A percentile compares a stretch with the other conserved stretches of the same genome.
Evolutionary conservation across 2,329 filamentous ascomycete species (phyloP).

Genomic region (Passalora sequoiae): DNA sequence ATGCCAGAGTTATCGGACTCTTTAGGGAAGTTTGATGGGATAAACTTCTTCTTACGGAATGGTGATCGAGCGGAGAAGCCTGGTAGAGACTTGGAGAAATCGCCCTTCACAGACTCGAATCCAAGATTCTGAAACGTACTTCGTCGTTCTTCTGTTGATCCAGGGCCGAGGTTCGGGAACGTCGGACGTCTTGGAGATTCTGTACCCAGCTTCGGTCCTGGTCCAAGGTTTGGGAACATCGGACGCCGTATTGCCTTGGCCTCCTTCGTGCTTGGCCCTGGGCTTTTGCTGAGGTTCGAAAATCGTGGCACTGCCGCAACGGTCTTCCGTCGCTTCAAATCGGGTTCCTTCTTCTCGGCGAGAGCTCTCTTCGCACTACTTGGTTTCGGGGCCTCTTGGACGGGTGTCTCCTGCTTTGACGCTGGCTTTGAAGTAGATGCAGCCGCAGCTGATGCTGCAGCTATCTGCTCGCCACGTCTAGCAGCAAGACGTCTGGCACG

Average conservation of each 20-base stretch:
- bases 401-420: background rate
- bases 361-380: background rate
- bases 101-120: background rate
- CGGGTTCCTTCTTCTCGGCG: slow-evolving; percentile 14
- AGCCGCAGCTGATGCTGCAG: slow-evolving; percentile 3
- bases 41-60: background rate
- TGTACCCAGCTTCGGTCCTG: background rate
- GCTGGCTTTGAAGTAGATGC: background rate
- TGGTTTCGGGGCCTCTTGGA: slow-evolving; percentile 3
- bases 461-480: slow-evolving; percentile 6
- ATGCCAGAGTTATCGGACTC: background rate
- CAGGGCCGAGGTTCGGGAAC: background rate
- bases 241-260: background rate
- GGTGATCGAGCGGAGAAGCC: slow-evolving; percentile 3
- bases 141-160: background rate
- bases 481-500: slow-evolving; percentile 28
- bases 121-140: background rate
- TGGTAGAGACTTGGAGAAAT: slow-evolving; percentile 2
- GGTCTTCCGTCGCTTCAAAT: slow-evolving; percentile 10
- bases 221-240: slow-evolving; percentile 2
- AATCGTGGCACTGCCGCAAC: background rate
- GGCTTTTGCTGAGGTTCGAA: background rate
- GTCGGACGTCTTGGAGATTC: slow-evolving; percentile 12
- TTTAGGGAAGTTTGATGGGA: slow-evolving; percentile 1
- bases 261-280: background rate